Evolutionary conservation across 2,329 filamentous ascomycete species (phyloP), one percentile per base, ranked within the genome.

Genomic region (Dactylellina sp.): DNA sequence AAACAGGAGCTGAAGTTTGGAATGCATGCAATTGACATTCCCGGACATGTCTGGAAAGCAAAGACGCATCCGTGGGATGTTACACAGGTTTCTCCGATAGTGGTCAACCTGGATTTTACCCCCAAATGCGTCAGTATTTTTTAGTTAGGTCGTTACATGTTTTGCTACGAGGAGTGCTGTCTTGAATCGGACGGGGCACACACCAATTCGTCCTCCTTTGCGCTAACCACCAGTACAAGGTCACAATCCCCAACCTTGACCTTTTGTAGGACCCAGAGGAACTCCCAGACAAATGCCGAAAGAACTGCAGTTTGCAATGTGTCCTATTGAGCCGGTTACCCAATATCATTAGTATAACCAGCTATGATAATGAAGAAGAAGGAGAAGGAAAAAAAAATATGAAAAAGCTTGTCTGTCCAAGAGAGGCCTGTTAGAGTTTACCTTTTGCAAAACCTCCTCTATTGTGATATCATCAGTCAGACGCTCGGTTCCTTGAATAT

Each of bases 1-100:
- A 78, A 93, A 94, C n/a, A 98, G 84, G 0, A 98, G 82, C 86
- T 96, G 93, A 46, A 98, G 84, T 80, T 99, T 98, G 55, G 92
- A 96, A 81, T 98, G 95, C 93, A 98, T 97, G 78, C 86, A 89
- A 22, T 89, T 89, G 4, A 87, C 82, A 50, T 86, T 84, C 1
- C 88, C 86, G 42, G 87, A 84, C 91, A 97, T 94, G 1, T 86
- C 86, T 14, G 94, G 94, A 79, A 98, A 97, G 79, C 91, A 93
- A 63, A 89, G 77, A 18, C 86, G 86, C 63, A 96, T 84, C 56
- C 85, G 84, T 9, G 79, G 79, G 76, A 86, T 82, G 7, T 79
- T 80, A 1, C 80, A 80, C 24, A 82, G 82, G 55, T 84, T 82
- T 9, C 77, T 62, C 62, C 79, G 66, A 49, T 83, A 81, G 44